These are phyloP conservation scores for Trichoderma sp. DNA, from an alignment of 2,329 filamentous ascomycete genomes.

Conservation along the genomic window DNA sequence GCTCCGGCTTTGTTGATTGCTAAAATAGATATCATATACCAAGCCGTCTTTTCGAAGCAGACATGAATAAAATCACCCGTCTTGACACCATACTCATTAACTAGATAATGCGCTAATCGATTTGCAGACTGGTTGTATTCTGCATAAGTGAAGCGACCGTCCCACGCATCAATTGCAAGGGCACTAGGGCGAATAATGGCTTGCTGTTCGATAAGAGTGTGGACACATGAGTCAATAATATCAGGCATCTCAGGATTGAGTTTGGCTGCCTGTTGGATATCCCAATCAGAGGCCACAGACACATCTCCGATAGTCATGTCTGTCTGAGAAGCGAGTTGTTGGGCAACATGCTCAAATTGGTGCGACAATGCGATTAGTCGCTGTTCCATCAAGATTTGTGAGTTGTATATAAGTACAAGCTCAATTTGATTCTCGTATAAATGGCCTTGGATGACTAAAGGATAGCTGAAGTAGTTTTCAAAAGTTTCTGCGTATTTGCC, in stretches of 20 bases:
- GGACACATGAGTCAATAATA: slow-evolving; percentile 5
- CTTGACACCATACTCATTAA: not conserved
- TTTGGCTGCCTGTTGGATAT: not conserved
- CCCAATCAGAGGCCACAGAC: not conserved
- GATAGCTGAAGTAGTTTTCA: slow-evolving; percentile 24
- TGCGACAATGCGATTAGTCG: not conserved
- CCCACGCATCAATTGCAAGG: not conserved
- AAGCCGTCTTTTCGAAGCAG: slow-evolving; percentile 9
- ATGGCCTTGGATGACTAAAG: slow-evolving; percentile 13
- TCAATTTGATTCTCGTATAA: slow-evolving; percentile 8
- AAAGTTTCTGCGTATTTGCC: not conserved
- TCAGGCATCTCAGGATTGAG: slow-evolving; percentile 1
- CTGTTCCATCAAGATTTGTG: not conserved
- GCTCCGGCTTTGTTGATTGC: slow-evolving; percentile 22
- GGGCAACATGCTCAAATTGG: slow-evolving; percentile 16
- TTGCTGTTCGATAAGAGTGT: not conserved
- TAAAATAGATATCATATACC: not conserved
- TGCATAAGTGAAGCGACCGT: not conserved
- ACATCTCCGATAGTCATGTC: not conserved
- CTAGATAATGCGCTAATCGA: not conserved
- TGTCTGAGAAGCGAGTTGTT: slow-evolving; percentile 7
- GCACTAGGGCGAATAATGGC: not conserved
- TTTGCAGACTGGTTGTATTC: not conserved
- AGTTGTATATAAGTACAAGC: slow-evolving; percentile 22
- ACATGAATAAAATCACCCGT: not conserved